Evolutionary conservation across 345 rosid species (phyloP), one percentile per base, ranked within the genome.

Genomic region (Chamaenerion angustifolium): DNA sequence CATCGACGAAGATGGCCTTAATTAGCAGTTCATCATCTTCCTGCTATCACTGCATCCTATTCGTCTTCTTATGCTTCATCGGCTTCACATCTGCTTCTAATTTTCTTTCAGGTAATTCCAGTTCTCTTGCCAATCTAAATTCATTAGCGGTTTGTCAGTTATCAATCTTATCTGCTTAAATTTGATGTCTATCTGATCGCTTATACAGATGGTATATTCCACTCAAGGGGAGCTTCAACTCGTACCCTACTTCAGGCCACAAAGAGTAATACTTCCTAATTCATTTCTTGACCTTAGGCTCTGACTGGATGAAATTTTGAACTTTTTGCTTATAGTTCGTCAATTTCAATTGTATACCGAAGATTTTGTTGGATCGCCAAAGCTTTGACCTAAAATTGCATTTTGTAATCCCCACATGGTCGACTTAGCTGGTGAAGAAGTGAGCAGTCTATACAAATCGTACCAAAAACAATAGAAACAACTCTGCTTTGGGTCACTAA

Each of bases 191-290:
- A 21, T 21, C 25, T 25, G 23, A 17, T 15, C 13, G 56, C 52
- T 5, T 44, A 15, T 31, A 8, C 74, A 85, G 95, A 73, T 70
- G 67, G 69, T 64, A 58, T 58, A 46, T 58, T 75, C 44, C 62
- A 60, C 43, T 42, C 65, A 12, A 67, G 63, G 44, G 68, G 56
- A 66, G 40, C 54, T 23, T 50, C 68, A 18, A 70, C 74, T 59
- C 85, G 90, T 57, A 51, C 60, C 67, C 95, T 85, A 51, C 90
- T 85, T 49, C 95, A 85, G 66, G 68, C 76, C 56, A 70, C 60
- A 65, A 59, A 52, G 54, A 6, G 87, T 82, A 67, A 46, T 72
- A 49, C 42, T 54, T 40, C 35, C 51, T 35, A 13, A 16, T 12
- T 54, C 7, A 31, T 56, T 12, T 31, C 37, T 31, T 31, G 37